Evolutionary conservation across 2,329 filamentous ascomycete genomes (phyloP), one percentile per base, ranked within the genome.

Genomic region (Colletotrichum sansevieriae): DNA sequence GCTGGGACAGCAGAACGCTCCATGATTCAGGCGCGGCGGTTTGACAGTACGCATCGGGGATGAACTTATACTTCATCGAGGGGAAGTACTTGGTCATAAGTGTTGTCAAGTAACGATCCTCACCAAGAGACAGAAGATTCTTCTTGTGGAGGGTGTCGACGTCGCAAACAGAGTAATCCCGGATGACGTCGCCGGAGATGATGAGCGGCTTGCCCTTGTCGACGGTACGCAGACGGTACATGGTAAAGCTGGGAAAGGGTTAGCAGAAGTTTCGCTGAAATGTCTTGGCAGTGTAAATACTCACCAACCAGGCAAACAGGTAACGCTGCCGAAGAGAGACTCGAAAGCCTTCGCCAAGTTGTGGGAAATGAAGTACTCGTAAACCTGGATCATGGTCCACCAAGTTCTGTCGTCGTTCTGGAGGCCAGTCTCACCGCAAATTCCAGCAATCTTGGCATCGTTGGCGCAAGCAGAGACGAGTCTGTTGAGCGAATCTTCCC

Each of bases 381-480:
- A 99, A 72, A 99, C 96, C 80, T 99, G 96, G 76, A 99, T 99
- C 96, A 99, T 99, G 12, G 96, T 99, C 93, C 94, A 97, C 94
- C 95, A 98, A 75, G 91, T 95, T 73, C 91, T 88, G 75, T 98
- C 94, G 79, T 98, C 95, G 76, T 99, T 99, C 78, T 98, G 93
- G 75, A 99, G 85, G 79, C 91, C 96, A 2, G 96, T 99, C 80
- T 99, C 96, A 77, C 96, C 96, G 78, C 96, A 99, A 71, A 98
- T 98, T 82, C 95, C 96, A 25, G 93, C 94, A 82, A 99, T 97
- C 83, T 97, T 97, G 37, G 94, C 91, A 78, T 99, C 94, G 76
- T 98, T 95, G 73, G 93, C 91, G 81, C 95, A 99, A 59, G 92
- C 92, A 65, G 96, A 93, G 18, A 99, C 95, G 5, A 99, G 87